These are phyloP conservation scores for Colletotrichum lini DNA, from an alignment of 2,329 filamentous ascomycete species.

Conservation along the genomic window DNA sequence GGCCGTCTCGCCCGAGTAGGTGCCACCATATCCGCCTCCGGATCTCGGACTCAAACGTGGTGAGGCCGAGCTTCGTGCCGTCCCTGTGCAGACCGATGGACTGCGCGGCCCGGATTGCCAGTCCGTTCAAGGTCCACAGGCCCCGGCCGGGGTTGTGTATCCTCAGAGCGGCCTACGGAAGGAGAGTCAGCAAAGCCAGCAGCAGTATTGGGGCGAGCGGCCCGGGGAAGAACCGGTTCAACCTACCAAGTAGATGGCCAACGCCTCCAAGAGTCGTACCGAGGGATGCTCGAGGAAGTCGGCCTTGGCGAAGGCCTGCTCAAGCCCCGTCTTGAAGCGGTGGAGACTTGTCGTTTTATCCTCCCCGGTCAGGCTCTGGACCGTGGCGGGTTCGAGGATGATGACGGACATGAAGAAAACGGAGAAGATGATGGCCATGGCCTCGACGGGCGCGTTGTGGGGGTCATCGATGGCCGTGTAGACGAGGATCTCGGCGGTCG, in stretches of 20 bases:
- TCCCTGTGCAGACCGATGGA: slow-evolving; percentile 68
- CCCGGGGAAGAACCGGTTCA: too few species aligned
- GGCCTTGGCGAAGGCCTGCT: slow-evolving; percentile 55
- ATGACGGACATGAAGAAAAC: slow-evolving; percentile 65
- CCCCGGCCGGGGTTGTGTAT: slow-evolving; percentile 52
- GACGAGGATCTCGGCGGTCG: slow-evolving; percentile 50
- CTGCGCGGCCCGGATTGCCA: slow-evolving; percentile 62
- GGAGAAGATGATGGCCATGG: slow-evolving; percentile 58
- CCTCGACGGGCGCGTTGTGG: slow-evolving; percentile 45
- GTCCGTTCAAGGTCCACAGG: slow-evolving; percentile 59
- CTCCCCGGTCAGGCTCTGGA: slow-evolving; percentile 45
- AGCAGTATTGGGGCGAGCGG: too few species aligned
- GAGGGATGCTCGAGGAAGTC: slow-evolving; percentile 59
- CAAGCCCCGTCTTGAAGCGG: slow-evolving; percentile 52
- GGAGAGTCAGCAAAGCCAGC: slow-evolving; percentile 28
- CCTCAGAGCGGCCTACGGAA: slow-evolving; percentile 49
- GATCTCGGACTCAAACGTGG: slow-evolving; percentile 66
- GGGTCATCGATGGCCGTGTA: slow-evolving; percentile 52
- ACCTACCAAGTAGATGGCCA: slow-evolving; percentile 56
- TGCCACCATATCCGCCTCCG: slow-evolving; percentile 70
- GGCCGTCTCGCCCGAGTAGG: slow-evolving; percentile 66
- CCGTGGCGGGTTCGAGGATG: slow-evolving; percentile 57
- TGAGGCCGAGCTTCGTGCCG: slow-evolving; percentile 50
- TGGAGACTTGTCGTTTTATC: slow-evolving; percentile 46
- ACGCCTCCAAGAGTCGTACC: slow-evolving; percentile 51